A percentile compares a stretch with the other conserved stretches of the same genome.
These are phyloP conservation scores for Grosmannia clavigera DNA, from an alignment of 2,329 filamentous ascomycete genomes.

Conservation along the genomic window DNA sequence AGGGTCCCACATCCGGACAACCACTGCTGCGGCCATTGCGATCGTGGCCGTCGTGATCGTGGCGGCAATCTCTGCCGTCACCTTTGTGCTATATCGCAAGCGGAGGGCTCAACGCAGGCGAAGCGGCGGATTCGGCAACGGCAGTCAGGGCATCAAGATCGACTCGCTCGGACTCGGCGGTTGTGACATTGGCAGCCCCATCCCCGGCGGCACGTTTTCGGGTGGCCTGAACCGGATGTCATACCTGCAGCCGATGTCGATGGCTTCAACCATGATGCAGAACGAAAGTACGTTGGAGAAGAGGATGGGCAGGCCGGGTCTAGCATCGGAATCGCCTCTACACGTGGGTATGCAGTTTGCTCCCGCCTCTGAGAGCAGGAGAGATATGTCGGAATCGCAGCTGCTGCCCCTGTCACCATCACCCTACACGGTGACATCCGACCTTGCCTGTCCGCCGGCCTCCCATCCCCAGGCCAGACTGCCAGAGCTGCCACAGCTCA, in stretches of 20 bases:
- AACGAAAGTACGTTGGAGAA: too few relatives aligned
- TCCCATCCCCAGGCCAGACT: not conserved
- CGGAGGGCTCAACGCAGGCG: constrained; percentile 25
- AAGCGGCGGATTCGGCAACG: constrained; percentile 9
- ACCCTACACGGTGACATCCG: not conserved
- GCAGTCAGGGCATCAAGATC: not conserved
- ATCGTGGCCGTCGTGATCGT: constrained; percentile 26
- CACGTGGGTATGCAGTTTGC: not conserved
- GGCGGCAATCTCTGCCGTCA: constrained; percentile 24
- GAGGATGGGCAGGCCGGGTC: not conserved
- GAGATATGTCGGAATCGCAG: not conserved
- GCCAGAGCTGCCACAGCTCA: not conserved
- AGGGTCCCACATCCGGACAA: constrained; percentile 18
- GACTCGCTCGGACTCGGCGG: not conserved
- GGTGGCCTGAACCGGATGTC: not conserved
- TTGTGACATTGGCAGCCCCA: not conserved
- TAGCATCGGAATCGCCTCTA: not conserved
- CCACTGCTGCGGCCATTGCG: constrained; percentile 31
- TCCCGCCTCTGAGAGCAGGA: not conserved
- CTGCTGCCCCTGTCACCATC: not conserved
- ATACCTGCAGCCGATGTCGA: not conserved
- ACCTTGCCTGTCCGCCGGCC: too few relatives aligned
- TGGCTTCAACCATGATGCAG: too few relatives aligned
- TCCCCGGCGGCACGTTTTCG: not conserved
- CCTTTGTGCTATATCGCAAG: constrained; percentile 34